These are phyloP conservation scores for Allantophomopsis lycopodina DNA, from an alignment of 2,329 filamentous ascomycete genomes.

Conservation along the genomic window DNA sequence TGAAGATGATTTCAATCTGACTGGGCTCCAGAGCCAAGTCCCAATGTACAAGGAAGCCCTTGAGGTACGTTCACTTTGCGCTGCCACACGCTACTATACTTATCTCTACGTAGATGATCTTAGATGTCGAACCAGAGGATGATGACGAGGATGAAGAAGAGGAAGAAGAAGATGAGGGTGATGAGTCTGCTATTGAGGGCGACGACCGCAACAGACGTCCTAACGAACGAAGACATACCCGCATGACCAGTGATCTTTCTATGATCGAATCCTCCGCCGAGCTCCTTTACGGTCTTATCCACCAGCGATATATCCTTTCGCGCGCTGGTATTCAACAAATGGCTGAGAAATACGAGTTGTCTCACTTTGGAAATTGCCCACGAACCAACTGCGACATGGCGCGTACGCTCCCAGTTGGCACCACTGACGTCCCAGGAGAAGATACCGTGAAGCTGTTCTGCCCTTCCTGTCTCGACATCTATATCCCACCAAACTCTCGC, in stretches of 20 bases:
- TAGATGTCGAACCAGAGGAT: conserved; percentile 95
- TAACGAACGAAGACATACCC: conserved; percentile 61
- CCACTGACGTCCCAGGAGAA: conserved; percentile 88
- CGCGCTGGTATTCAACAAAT: conserved; percentile 95
- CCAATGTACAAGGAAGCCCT: conserved; percentile 98
- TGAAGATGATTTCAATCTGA: conserved; percentile 98
- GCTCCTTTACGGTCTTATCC: conserved; percentile 93
- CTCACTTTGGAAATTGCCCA: conserved; percentile 94
- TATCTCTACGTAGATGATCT: conserved; percentile 61
- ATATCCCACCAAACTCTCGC: conserved; percentile 90
- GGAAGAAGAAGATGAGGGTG: conserved; percentile 55
- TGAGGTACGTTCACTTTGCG: conserved; percentile 39
- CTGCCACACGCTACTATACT: conserved; percentile 8
- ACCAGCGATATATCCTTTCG: conserved; percentile 96
- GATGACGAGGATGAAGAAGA: conserved; percentile 72
- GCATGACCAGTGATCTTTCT: conserved; percentile 84
- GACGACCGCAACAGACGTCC: conserved; percentile 36
- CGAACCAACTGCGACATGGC: conserved; percentile 83
- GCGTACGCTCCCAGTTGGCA: conserved; percentile 82
- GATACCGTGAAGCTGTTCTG: conserved; percentile 99
- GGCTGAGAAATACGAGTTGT: conserved; percentile 96
- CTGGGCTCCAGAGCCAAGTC: conserved; percentile 86
- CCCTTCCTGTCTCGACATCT: conserved; percentile 90
- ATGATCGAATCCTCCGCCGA: conserved; percentile 97
- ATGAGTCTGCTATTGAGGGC: conserved; percentile 52